Percentiles rank a stretch among this genome's conserved stretches.
Conservation (phyloP, 768 basidiomycete genomes). For the Termitomyces sp. region DNA sequence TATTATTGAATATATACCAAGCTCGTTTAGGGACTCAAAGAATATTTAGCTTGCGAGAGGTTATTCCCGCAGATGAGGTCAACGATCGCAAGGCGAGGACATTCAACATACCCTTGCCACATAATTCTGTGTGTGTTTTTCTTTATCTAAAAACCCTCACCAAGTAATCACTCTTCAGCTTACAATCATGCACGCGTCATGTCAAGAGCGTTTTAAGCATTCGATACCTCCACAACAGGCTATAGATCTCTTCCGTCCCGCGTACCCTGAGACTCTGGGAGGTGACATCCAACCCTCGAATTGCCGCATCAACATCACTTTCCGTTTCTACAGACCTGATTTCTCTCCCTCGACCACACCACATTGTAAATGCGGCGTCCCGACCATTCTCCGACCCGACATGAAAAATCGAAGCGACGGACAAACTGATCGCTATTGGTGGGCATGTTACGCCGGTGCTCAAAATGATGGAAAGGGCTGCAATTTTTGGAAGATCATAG, state of each 20-base stretch:
- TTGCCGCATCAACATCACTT: slow-evolving; percentile 80
- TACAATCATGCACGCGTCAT: slow-evolving; percentile 83
- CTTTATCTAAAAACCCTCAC: slow-evolving; percentile 16
- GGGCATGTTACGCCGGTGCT: slow-evolving; percentile 74
- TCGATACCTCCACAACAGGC: slow-evolving; percentile 65
- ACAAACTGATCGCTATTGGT: slow-evolving; percentile 65
- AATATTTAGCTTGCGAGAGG: slow-evolving; percentile 72
- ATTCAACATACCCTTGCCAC: slow-evolving; percentile 69
- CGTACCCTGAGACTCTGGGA: slow-evolving; percentile 32
- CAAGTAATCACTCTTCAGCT: slow-evolving; percentile 36
- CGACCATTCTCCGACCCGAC: slow-evolving; percentile 67
- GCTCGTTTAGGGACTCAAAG: slow-evolving; percentile 48
- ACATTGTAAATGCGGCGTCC: slow-evolving; percentile 67
- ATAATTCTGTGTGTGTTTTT: slow-evolving; percentile 62
- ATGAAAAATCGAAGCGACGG: slow-evolving; percentile 69
- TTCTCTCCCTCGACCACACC: slow-evolving; percentile 64
- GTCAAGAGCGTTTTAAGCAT: slow-evolving; percentile 82
- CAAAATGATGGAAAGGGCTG: slow-evolving; percentile 86
- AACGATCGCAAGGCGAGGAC: slow-evolving; percentile 59
- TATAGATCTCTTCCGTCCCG: slow-evolving; percentile 69
- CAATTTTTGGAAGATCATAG: slow-evolving; percentile 68
- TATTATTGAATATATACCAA: background rate
- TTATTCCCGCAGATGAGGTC: slow-evolving; percentile 59
- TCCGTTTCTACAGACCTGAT: slow-evolving; percentile 83
- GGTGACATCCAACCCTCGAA: slow-evolving; percentile 44